Evolutionary conservation across 1,284 basidiomycete species (phyloP).

Genomic region (Papiliotrema nemorosa): DNA sequence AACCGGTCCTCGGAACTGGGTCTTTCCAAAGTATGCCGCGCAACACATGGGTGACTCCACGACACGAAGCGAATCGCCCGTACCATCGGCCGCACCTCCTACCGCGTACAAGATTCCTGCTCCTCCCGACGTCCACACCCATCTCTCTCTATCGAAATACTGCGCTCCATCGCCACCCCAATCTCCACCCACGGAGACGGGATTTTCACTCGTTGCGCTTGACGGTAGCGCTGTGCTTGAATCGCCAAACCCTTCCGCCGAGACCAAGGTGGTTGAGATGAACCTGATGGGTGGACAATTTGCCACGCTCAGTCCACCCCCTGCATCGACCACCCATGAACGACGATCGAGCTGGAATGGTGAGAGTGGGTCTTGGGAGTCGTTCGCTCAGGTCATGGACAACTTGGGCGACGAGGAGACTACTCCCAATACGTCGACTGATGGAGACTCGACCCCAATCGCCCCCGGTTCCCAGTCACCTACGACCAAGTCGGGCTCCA

Average conservation of each 20-base stretch:
- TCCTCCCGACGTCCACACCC: slow-evolving; percentile 40
- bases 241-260: too few relatives aligned
- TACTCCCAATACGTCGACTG: slow-evolving; percentile 2
- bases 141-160: slow-evolving; percentile 41
- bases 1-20: slow-evolving; percentile 28
- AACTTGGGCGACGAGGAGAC: slow-evolving; percentile 1
- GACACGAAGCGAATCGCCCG: slow-evolving; percentile 27
- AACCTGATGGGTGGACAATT: slow-evolving; percentile 37
- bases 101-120: slow-evolving; percentile 38
- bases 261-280: slow-evolving; percentile 9
- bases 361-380: slow-evolving; percentile 24
- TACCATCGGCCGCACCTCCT: slow-evolving; percentile 24
- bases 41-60: slow-evolving; percentile 7
- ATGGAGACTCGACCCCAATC: slow-evolving; percentile 31
- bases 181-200: slow-evolving; percentile 37
- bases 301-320: slow-evolving; percentile 25
- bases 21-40: slow-evolving; percentile 29
- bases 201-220: too few relatives aligned
- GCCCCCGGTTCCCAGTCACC: slow-evolving; percentile 35
- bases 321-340: slow-evolving; percentile 18
- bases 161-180: slow-evolving; percentile 47
- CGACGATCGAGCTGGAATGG: slow-evolving; percentile 43
- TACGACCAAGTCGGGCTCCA: slow-evolving; percentile 4
- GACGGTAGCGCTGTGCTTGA: too few relatives aligned
- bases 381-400: slow-evolving; percentile 22